Conservation (phyloP, 1,284 basidiomycete genomes). For the Mycena sp. region DNA sequence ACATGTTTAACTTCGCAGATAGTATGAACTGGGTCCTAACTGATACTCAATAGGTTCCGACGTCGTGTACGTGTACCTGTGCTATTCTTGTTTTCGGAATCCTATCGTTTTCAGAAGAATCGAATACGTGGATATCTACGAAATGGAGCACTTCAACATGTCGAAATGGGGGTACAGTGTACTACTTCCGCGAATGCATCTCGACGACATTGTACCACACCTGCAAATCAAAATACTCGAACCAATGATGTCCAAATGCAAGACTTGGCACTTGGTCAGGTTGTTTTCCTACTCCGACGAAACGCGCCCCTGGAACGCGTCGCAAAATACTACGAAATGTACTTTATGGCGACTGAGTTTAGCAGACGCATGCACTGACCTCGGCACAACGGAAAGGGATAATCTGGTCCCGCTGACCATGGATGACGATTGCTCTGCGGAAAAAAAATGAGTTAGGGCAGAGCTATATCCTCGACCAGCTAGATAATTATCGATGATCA, state of each 20-base stretch:
- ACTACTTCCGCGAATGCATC: constrained; percentile 21
- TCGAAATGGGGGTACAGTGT: neutral
- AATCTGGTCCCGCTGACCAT: constrained; percentile 38
- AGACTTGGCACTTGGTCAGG: constrained; percentile 50
- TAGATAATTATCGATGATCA: constrained; percentile 10
- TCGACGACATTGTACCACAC: constrained; percentile 53
- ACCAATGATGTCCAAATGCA: constrained; percentile 56
- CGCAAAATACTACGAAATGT: constrained; percentile 37
- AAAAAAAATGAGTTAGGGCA: neutral
- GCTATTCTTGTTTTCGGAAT: too few relatives aligned
- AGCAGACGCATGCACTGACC: neutral
- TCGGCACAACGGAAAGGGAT: constrained; percentile 16
- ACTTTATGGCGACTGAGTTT: constrained; percentile 38
- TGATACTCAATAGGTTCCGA: too few relatives aligned
- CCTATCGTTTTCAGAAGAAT: too few relatives aligned
- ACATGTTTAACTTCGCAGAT: too few relatives aligned
- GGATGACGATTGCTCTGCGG: constrained; percentile 42
- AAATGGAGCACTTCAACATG: neutral
- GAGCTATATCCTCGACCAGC: neutral
- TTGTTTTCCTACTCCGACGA: constrained; percentile 45
- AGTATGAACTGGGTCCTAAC: too few relatives aligned
- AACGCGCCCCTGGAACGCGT: constrained; percentile 47
- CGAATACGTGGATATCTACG: neutral
- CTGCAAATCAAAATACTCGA: constrained; percentile 53
- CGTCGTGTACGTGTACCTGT: too few relatives aligned